Evolutionary conservation across 805 yeast genomes (phyloP), one percentile per base, ranked within the genome.

Genomic region (Yarrowia sp.): DNA sequence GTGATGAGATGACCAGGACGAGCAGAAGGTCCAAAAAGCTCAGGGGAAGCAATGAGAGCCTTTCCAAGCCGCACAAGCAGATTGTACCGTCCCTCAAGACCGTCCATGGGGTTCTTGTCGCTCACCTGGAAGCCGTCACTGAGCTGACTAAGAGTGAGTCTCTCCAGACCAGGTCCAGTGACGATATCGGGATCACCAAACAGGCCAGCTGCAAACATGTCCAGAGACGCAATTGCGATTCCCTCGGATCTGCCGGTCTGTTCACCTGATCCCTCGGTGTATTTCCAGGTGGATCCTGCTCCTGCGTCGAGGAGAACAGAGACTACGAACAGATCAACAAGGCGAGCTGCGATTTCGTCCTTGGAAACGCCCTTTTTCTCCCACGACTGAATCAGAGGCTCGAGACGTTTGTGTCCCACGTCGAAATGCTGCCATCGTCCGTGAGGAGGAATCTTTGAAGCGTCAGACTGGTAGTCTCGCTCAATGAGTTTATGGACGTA

Each of bases 401-500:
- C 83, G 50, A 87, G 79, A 49, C 90, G 81, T 42, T 74, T 73
- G n/a, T 79, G 82, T 46, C 85, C 84, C 42, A 82, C 85, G 72
- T 86, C 85, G 73, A 87, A 81, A 75, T 87, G 90, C 72, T 86
- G 89, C 85, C 87, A 87, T 69, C 91, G 80, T 1, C 90, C 90
- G 75, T 87, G 90, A 9, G 88, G 86, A 4, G 91, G 90, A 67
- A 87, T 87, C 1, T 75, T 71, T 3, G 75, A 73, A 43, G 82
- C 82, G 35, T 82, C 77, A 2, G 80, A 77, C 0, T 82, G 82
- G 70, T 82, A 87, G 55, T 83, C 84, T 12, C 82, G 76, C 16
- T 75, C 75, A 66, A 85, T 82, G 14, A 87, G 81, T 5, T 76
- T 74, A 53, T 79, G 74, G 5, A 87, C 84, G 73, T 78, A 86